Evolutionary conservation across 768 basidiomycete species (phyloP).

Genomic region (Naematelia aurantialba): DNA sequence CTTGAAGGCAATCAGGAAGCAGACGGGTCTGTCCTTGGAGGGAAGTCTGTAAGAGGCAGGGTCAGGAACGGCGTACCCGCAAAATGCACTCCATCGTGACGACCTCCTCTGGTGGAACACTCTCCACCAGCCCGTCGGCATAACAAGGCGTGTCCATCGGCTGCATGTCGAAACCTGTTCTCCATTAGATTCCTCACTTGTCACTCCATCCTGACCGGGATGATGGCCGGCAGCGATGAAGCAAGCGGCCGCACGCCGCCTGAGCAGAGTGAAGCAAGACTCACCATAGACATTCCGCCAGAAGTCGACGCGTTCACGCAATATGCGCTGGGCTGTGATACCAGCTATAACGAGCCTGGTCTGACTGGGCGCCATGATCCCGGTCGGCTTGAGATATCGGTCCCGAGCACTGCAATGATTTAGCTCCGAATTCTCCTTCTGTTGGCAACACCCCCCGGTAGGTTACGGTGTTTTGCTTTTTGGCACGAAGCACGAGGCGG

Average conservation of each 20-base stretch:
- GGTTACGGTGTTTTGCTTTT: background rate
- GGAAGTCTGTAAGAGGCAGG: too few species aligned
- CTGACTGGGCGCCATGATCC: constrained; percentile 88
- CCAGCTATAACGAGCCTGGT: constrained; percentile 78
- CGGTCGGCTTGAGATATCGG: constrained; percentile 68
- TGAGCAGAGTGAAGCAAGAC: constrained; percentile 19
- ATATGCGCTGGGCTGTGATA: constrained; percentile 69
- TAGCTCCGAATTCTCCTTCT: background rate
- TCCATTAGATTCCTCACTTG: too few species aligned
- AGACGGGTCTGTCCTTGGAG: too few species aligned
- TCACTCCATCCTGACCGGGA: too few species aligned
- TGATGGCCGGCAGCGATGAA: too few species aligned
- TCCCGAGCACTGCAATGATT: constrained; percentile 70
- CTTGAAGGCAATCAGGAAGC: too few species aligned
- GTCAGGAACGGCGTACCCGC: constrained; percentile 69
- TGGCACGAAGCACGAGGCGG: too few species aligned
- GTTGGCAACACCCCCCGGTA: too few species aligned
- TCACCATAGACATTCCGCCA: constrained; percentile 89
- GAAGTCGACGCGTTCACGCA: constrained; percentile 77
- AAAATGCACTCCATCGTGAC: constrained; percentile 88
- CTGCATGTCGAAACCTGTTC: constrained; percentile 77
- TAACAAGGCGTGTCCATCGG: constrained; percentile 72
- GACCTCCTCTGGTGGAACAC: constrained; percentile 84
- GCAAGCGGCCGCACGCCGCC: constrained; percentile 3
- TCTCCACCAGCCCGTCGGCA: constrained; percentile 78